These are phyloP conservation scores for Tolypocladium capitatum DNA, from an alignment of 2,329 filamentous ascomycete genomes.

Conservation along the genomic window DNA sequence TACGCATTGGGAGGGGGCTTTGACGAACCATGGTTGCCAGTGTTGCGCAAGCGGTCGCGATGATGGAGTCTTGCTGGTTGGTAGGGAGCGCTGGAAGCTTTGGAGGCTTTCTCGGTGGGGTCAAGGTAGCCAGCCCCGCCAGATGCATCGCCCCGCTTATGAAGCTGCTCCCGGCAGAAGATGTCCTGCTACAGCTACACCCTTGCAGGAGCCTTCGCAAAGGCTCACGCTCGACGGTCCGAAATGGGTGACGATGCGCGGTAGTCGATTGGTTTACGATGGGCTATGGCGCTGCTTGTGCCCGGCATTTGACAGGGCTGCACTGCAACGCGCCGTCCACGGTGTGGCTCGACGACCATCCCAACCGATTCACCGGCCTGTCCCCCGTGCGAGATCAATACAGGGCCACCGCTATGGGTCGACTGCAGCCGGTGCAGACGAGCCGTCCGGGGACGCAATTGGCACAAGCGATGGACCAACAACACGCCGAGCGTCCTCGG, in stretches of 20 bases:
- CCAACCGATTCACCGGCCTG: background rate
- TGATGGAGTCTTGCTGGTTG: background rate
- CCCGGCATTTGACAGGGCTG: conserved; percentile 34
- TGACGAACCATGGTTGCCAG: background rate
- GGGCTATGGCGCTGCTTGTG: conserved; percentile 53
- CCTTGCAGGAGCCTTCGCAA: background rate
- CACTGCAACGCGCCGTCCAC: conserved; percentile 19
- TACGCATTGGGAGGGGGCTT: background rate
- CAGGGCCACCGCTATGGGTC: conserved; percentile 9
- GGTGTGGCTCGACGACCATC: background rate
- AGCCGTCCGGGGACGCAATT: background rate
- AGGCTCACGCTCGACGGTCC: too few relatives aligned
- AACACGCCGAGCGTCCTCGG: background rate
- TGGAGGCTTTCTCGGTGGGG: background rate
- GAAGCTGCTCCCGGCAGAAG: conserved; percentile 1
- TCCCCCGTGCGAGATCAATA: background rate
- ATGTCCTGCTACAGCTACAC: background rate
- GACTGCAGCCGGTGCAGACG: background rate
- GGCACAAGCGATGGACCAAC: background rate
- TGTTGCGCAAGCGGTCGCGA: background rate
- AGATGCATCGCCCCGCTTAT: conserved; percentile 15
- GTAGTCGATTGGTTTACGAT: conserved; percentile 29
- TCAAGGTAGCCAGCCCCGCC: conserved; percentile 13
- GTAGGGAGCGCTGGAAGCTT: background rate
- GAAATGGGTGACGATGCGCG: conserved; percentile 13